A percentile compares a stretch with the other conserved stretches of the same genome.
Evolutionary conservation across 805 yeast genomes (phyloP).

Genomic region (Metschnikowia proteae): DNA sequence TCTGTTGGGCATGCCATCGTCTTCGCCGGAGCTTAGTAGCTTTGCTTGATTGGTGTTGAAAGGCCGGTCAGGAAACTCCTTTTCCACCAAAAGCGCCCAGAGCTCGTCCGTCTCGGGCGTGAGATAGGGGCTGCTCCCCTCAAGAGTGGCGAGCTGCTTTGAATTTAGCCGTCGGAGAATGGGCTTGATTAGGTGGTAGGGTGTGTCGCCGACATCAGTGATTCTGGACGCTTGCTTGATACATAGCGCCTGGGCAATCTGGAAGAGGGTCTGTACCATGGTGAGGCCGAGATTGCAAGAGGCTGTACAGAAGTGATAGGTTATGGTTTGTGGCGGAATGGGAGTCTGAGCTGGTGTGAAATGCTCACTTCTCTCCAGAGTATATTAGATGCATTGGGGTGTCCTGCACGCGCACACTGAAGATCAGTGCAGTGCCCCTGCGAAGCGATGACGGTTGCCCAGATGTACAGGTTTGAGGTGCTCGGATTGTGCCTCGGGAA

Average conservation of each 20-base stretch:
- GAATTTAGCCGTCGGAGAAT: slow-evolving; percentile 40
- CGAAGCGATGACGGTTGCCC: too few relatives aligned
- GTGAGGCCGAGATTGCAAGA: background rate
- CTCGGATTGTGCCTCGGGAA: too few relatives aligned
- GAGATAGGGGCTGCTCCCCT: slow-evolving; percentile 41
- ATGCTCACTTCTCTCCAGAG: background rate
- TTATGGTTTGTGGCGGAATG: background rate
- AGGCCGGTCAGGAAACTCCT: slow-evolving; percentile 50
- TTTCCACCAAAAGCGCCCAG: slow-evolving; percentile 43
- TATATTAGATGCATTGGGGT: background rate
- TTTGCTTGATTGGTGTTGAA: slow-evolving; percentile 4
- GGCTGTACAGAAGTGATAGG: background rate
- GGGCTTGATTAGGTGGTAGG: slow-evolving; percentile 47
- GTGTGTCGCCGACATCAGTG: slow-evolving; percentile 21
- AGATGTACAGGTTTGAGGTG: too few relatives aligned
- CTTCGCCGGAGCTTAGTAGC: slow-evolving; percentile 4
- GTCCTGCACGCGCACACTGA: background rate
- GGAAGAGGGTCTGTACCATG: slow-evolving; percentile 12
- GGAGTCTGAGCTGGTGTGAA: background rate
- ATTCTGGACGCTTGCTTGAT: slow-evolving; percentile 15
- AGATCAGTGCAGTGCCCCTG: too few relatives aligned
- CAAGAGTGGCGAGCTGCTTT: slow-evolving; percentile 40
- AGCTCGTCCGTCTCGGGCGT: slow-evolving; percentile 40
- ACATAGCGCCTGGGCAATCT: slow-evolving; percentile 14
- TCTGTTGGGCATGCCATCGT: slow-evolving; percentile 29